phyloP scores from a whole-genome alignment of 1,139 yeast species.

The Tardiomyces depauwii region DNA sequence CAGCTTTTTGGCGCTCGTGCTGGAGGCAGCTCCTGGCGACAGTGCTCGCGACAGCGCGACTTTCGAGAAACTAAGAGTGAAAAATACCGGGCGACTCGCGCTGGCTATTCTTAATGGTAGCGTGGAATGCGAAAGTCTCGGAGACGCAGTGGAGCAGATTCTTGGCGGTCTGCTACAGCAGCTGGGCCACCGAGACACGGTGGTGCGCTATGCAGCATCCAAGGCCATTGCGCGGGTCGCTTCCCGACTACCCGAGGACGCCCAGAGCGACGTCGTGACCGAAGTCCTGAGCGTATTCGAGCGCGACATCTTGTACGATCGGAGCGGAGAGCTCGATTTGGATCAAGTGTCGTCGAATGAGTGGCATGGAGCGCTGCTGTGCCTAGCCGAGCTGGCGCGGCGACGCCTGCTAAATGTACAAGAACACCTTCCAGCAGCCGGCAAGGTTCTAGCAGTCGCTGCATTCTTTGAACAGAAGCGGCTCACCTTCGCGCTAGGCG shows the following conservation, averaged over 20 bases:
- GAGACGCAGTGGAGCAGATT: conserved; percentile 30
- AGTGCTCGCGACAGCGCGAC: neutral
- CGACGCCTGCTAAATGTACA: conserved; percentile 16
- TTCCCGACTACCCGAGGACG: conserved; percentile 18
- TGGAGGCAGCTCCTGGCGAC: neutral
- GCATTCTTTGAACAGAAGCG: conserved; percentile 43
- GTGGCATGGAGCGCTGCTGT: conserved; percentile 36
- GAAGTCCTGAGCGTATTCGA: conserved; percentile 23
- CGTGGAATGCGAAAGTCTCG: conserved; percentile 9
- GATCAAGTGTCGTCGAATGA: conserved; percentile 22
- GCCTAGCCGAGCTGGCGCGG: conserved; percentile 36
- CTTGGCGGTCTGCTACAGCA: conserved; percentile 25
- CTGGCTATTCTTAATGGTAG: conserved; percentile 6
- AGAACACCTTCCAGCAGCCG: conserved; percentile 17
- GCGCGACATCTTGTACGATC: conserved; percentile 8
- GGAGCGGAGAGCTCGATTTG: conserved; percentile 6
- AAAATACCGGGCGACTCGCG: conserved; percentile 29
- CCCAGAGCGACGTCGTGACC: conserved; percentile 25
- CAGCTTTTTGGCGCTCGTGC: neutral
- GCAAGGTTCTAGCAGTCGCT: conserved; percentile 28
- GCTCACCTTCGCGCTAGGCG: conserved; percentile 43
- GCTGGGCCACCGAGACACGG: conserved; percentile 28
- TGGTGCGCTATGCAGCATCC: conserved; percentile 34
- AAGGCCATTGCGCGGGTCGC: conserved; percentile 35
- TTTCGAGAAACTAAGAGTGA: conserved; percentile 12